phyloP scores from a whole-genome alignment of 1,284 basidiomycete genomes.

The Malassezia slooffiae region DNA sequence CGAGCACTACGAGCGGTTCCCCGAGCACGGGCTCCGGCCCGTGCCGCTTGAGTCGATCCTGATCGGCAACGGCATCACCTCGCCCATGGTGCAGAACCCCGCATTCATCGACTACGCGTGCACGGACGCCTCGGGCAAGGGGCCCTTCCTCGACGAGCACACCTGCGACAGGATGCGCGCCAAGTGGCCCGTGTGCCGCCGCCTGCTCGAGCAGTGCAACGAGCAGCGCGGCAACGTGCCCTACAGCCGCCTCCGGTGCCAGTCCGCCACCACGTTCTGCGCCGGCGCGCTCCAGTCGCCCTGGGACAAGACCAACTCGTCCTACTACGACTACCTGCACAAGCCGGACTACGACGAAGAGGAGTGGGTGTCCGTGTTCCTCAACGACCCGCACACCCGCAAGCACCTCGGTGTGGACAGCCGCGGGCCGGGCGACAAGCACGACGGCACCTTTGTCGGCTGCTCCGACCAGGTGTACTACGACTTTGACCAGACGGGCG shows the following conservation, averaged over 20 bases:
- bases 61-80: conserved; percentile 46
- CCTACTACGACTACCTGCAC: conserved; percentile 39
- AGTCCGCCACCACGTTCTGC: conserved; percentile 31
- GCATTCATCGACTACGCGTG: conserved; percentile 42
- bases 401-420: conserved; percentile 31
- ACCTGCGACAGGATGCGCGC: conserved; percentile 29
- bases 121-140: conserved; percentile 25
- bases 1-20: conserved; percentile 24
- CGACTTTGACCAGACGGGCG: conserved; percentile 38
- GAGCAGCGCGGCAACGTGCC: conserved; percentile 15
- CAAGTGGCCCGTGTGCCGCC: conserved; percentile 25
- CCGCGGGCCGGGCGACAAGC: conserved; percentile 31
- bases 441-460: conserved; percentile 37
- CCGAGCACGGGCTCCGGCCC: conserved; percentile 29
- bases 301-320: conserved; percentile 27
- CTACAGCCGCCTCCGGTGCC: conserved; percentile 30
- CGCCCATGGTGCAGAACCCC: conserved; percentile 34
- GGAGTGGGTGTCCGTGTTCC: conserved; percentile 33
- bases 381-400: conserved; percentile 29
- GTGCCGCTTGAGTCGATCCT: conserved; percentile 32
- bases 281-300: conserved; percentile 26
- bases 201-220: conserved; percentile 39
- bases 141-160: conserved; percentile 25
- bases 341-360: conserved; percentile 32
- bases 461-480: conserved; percentile 38